Conservation (phyloP, 2,329 filamentous ascomycete species). For the Colletotrichum incanum region DNA sequence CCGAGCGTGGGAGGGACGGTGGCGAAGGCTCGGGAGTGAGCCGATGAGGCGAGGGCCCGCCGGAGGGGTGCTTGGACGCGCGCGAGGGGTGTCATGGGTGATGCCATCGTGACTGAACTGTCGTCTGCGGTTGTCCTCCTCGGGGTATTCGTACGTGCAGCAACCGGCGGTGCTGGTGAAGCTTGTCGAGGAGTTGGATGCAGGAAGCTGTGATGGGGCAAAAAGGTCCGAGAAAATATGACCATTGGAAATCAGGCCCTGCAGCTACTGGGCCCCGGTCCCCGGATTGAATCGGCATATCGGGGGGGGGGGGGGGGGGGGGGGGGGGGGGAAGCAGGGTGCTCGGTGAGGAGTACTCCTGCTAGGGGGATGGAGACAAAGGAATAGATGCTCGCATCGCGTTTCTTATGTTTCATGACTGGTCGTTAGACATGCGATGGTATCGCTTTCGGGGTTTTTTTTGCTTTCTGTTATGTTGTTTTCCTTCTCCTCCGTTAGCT, state of each 20-base stretch:
- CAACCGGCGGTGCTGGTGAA: not conserved
- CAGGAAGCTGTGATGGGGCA: constrained; percentile 29
- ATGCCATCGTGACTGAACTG: constrained; percentile 52
- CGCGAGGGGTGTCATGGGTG: constrained; percentile 59
- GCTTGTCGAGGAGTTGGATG: constrained; percentile 8
- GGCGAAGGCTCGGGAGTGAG: constrained; percentile 59
- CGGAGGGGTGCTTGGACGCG: constrained; percentile 61
- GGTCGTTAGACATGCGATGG: no score
- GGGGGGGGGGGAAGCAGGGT: not conserved
- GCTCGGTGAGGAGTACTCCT: constrained; percentile 35
- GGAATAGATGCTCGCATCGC: not conserved
- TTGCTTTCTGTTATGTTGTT: not conserved
- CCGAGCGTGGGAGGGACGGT: constrained; percentile 59
- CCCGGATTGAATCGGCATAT: constrained; percentile 45
- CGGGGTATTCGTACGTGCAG: constrained; percentile 1
- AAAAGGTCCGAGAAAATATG: constrained; percentile 25
- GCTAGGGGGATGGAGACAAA: not conserved
- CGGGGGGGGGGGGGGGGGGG: no score
- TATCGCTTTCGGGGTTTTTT: not conserved
- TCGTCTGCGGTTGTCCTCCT: not conserved
- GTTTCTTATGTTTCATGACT: not conserved
- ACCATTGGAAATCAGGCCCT: constrained; percentile 35
- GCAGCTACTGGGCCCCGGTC: constrained; percentile 28
- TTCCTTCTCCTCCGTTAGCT: not conserved
- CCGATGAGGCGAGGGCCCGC: constrained; percentile 55